Base-by-base conservation (phyloP, 2,329 filamentous ascomycete genomes). In the Trichothecium sympodiale region DNA sequence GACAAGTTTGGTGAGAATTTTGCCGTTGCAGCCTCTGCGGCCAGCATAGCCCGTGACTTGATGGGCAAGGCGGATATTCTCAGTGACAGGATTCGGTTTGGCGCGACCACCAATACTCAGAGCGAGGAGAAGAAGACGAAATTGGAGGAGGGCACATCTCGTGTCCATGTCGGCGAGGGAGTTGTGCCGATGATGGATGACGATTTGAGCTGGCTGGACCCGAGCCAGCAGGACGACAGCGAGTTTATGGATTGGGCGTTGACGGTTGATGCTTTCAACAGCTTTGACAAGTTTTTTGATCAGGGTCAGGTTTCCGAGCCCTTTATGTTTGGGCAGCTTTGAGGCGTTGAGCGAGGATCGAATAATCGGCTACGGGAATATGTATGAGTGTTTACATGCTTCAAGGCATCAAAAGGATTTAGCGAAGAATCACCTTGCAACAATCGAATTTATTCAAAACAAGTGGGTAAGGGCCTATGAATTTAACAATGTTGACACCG, bases 11-110 rank as follows among this genome's bases (percentile, higher is more conserved):
- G 54, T 14, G 34, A 29, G 12, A 55, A 52, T 43, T 73, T 65
- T 37, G 64, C 46, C n/a, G 59, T 61, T 34, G 55, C 55, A 31
- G 54, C 56, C 2, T 41, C 54, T 9, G 57, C 59, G 2, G 58
- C 57, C 13, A 52, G 49, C 2, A 42, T 60, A 61, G 70, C 35
- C 47, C 42, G 43, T 15, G 45, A 48, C 8, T 37, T 52, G 3
- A 31, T 41, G 2, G 35, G 33, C 32, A 49, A 50, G 36, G 44
- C 44, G 1, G 47, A 50, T 30, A 18, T 40, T 12, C 33, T 51
- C 29, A 38, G 37, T n/a, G 34, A 28, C 17, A 20, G 38, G 6
- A 33, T 39, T 10, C 17, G 38, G 18, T 16, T 13, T 9, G 37
- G 29, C 17, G 10, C 33, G 23, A 16, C 29, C 8, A 13, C 29